phyloP scores from a whole-genome alignment of 2,329 filamentous ascomycete genomes.

The Colletotrichum scovillei region DNA sequence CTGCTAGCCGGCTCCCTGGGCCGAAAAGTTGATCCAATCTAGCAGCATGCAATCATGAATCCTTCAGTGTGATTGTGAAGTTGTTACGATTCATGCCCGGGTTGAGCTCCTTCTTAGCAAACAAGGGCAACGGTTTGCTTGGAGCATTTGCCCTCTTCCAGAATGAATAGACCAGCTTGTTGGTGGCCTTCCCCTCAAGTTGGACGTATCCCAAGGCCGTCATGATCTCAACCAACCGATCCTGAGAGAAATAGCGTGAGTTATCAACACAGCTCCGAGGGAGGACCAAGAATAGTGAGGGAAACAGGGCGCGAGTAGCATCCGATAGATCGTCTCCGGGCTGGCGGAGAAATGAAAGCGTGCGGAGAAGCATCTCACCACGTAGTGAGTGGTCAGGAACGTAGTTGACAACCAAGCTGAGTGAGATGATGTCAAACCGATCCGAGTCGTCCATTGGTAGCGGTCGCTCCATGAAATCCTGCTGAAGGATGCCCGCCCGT shows the following conservation, averaged over 20 bases:
- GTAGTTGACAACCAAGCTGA: constrained; percentile 95
- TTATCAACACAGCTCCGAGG: constrained; percentile 90
- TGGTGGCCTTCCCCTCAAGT: constrained; percentile 76
- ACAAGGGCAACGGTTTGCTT: constrained; percentile 47
- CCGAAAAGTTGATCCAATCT: neutral
- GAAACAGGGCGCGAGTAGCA: constrained; percentile 56
- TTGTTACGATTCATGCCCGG: constrained; percentile 86
- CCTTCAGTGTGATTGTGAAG: constrained; percentile 80
- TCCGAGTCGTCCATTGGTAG: constrained; percentile 72
- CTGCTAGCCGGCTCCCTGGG: neutral
- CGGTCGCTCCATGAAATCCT: constrained; percentile 94
- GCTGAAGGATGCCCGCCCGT: constrained; percentile 81
- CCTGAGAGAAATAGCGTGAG: constrained; percentile 87
- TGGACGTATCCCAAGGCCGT: constrained; percentile 77
- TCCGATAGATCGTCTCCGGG: constrained; percentile 39
- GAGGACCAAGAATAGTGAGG: constrained; percentile 87
- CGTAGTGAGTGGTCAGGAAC: constrained; percentile 81
- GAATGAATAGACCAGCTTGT: constrained; percentile 90
- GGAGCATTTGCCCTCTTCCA: constrained; percentile 66
- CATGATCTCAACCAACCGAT: constrained; percentile 79
- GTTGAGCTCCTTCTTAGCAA: constrained; percentile 81
- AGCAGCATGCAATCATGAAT: constrained; percentile 39
- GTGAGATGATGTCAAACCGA: constrained; percentile 87
- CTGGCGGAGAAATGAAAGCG: constrained; percentile 73
- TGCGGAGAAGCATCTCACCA: constrained; percentile 87